These are phyloP conservation scores for Alternaria arborescens DNA, from an alignment of 2,329 filamentous ascomycete species.

Conservation along the genomic window DNA sequence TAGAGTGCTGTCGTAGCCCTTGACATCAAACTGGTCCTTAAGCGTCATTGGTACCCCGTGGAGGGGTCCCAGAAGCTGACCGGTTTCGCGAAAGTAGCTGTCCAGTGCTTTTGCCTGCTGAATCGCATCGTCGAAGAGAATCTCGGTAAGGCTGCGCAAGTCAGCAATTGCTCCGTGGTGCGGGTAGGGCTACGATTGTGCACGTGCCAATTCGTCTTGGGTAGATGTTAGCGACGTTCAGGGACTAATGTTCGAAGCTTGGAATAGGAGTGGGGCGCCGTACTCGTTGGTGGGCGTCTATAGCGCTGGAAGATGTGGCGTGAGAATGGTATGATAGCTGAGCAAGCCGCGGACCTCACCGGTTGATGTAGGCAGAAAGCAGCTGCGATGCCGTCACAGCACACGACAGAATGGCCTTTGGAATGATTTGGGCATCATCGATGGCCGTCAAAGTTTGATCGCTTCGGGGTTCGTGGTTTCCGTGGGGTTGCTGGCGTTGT, in stretches of 20 bases:
- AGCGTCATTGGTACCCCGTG: conserved; percentile 59
- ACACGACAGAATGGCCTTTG: conserved; percentile 36
- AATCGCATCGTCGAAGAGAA: conserved; percentile 57
- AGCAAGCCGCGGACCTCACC: conserved; percentile 32
- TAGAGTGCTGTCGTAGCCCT: conserved; percentile 60
- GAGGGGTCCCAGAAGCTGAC: conserved; percentile 55
- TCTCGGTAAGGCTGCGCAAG: conserved; percentile 55
- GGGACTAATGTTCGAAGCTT: background rate
- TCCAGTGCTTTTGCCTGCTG: conserved; percentile 54
- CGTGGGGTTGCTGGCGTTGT: conserved; percentile 20
- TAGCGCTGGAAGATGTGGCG: conserved; percentile 42
- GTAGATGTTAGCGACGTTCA: conserved; percentile 45
- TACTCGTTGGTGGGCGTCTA: conserved; percentile 44
- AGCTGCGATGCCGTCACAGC: conserved; percentile 40
- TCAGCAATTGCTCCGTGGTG: conserved; percentile 28
- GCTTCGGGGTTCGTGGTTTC: conserved; percentile 14
- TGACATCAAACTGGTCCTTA: conserved; percentile 61
- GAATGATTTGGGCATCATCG: conserved; percentile 31
- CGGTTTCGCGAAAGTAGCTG: conserved; percentile 45
- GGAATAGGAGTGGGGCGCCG: conserved; percentile 6
- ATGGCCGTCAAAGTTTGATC: conserved; percentile 18
- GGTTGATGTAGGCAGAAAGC: conserved; percentile 41
- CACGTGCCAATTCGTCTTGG: conserved; percentile 52
- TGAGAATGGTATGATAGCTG: conserved; percentile 44
- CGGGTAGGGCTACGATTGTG: conserved; percentile 57